Evolutionary conservation across 805 yeast genomes (phyloP), one percentile per base, ranked within the genome.

Genomic region (Starmerella sp.): DNA sequence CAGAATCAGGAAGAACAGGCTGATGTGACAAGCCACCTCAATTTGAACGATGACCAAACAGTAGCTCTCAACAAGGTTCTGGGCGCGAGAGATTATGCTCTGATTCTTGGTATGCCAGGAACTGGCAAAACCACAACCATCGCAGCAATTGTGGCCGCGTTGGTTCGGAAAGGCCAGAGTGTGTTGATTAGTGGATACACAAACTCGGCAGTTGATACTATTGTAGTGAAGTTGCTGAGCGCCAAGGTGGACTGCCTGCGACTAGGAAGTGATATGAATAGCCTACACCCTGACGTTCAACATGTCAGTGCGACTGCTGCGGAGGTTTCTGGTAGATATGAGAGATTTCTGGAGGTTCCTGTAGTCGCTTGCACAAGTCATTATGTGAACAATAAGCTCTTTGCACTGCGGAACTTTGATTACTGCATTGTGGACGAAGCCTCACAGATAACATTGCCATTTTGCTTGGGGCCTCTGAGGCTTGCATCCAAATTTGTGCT

Each of bases 351-450:
- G 59, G 71, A 73, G 0, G 81, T 91, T 0, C 79, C 77, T 15
- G 82, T 93, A 3, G 93, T 93, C 1, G 98, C 96, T 0, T 78
- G 89, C 1, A 93, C 98, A 0, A 86, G 95, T 64, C 72, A 91
- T 45, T 90, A 95, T 0, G 77, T 88, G 15, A 75, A 71, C 37
- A 87, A 83, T 64, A 74, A 81, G 65, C 67, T 81, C 2, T 83
- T 89, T 62, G 52, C 70, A 77, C 63, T 73, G 63, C 68, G 79
- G 36, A 75, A 71, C 14, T 93, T 93, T 68, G 98, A 93, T 64
- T 91, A 86, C 65, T 95, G 97, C 65, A 89, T 93, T 43, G 77
- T 93, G 45, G 99, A 93, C 67, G 99, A 93, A 67, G 97, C 97
- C 0, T 89, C 97, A 0, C 98, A 93, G 65, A 86, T 91, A 0